Conservation (phyloP, 371 early-diverging fungal genomes). For the Nosema muscidifuracis region DNA sequence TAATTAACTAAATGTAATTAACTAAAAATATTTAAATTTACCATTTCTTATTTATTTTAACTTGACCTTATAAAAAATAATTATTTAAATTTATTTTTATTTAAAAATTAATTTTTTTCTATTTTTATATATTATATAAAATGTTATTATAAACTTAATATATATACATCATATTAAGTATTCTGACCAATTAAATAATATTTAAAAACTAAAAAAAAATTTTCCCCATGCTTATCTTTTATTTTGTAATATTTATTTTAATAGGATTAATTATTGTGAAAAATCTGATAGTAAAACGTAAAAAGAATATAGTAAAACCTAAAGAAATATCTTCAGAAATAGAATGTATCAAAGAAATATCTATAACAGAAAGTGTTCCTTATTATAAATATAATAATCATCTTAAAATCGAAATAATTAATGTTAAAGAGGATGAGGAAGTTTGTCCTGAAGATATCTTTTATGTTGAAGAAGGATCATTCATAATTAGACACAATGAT, state of each 20-base stretch:
- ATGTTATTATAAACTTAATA: no score
- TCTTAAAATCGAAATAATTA: neutral
- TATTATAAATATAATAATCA: neutral
- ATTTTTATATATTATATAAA: no score
- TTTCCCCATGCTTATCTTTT: neutral
- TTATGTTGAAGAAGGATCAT: slow-evolving; percentile 9
- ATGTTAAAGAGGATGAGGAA: neutral
- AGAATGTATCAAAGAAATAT: neutral
- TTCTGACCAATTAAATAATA: no score
- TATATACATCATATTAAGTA: no score
- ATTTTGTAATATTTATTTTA: neutral
- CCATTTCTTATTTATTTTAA: no score
- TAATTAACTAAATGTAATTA: no score
- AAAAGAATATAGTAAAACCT: neutral
- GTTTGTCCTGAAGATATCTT: neutral
- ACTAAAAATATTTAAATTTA: no score
- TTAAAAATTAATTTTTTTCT: no score
- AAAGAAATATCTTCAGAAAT: neutral
- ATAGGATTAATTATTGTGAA: neutral
- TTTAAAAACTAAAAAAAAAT: neutral
- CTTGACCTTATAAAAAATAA: no score
- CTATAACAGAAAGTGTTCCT: neutral
- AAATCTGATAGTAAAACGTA: neutral
- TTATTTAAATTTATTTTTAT: no score
- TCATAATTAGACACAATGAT: slow-evolving; percentile 7